These are phyloP conservation scores for Teratosphaeriaceae sp. DNA, from an alignment of 2,329 filamentous ascomycete species.

Conservation along the genomic window DNA sequence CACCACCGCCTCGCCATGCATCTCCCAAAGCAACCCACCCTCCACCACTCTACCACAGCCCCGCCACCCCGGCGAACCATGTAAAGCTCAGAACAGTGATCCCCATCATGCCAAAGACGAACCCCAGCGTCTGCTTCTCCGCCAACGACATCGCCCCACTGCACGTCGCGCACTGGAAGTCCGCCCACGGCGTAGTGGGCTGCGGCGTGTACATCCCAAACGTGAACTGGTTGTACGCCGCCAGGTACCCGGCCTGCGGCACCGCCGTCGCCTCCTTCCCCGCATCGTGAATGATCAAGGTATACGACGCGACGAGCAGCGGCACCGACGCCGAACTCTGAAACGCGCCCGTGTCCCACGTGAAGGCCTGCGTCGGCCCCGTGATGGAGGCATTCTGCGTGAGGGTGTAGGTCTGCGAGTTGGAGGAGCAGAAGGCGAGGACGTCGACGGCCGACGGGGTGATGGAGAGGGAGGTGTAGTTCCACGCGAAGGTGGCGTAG, in stretches of 20 bases:
- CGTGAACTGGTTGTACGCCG: constrained; percentile 42
- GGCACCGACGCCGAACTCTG: constrained; percentile 43
- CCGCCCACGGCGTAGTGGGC: constrained; percentile 42
- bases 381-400: constrained; percentile 50
- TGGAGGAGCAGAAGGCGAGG: constrained; percentile 53
- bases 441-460: constrained; percentile 56
- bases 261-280: constrained; percentile 45
- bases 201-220: constrained; percentile 60
- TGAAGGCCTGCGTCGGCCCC: constrained; percentile 42
- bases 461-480: constrained; percentile 57
- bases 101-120: constrained; percentile 48
- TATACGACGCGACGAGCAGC: constrained; percentile 55
- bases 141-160: constrained; percentile 45
- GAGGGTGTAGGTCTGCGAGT: constrained; percentile 56
- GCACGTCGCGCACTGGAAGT: constrained; percentile 49
- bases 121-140: constrained; percentile 50
- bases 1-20: constrained; percentile 8
- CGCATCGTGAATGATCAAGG: constrained; percentile 56
- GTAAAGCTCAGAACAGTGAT: constrained; percentile 55
- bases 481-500: constrained; percentile 59
- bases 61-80: constrained; percentile 42
- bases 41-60: constrained; percentile 26
- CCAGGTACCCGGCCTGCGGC: constrained; percentile 50
- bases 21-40: background rate
- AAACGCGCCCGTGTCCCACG: constrained; percentile 56